phyloP scores from a whole-genome alignment of 441 rosid genomes.

The Croton setiger region DNA sequence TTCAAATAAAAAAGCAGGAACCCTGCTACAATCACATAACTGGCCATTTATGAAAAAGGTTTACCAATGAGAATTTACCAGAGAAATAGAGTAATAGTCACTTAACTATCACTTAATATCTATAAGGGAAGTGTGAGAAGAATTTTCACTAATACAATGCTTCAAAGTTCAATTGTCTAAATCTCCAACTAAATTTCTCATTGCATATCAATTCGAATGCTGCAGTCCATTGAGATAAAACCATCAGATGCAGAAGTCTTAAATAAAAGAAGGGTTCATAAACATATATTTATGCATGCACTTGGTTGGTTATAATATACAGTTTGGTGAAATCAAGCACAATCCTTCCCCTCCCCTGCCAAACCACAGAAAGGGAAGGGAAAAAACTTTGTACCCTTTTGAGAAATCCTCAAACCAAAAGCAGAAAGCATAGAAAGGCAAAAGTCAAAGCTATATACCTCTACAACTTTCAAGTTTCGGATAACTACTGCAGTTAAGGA shows the following conservation, averaged over 20 bases:
- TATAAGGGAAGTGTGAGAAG: not conserved
- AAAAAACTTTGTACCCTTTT: slow-evolving; percentile 1
- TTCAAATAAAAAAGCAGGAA: not conserved
- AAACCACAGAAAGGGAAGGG: not conserved
- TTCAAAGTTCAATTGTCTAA: not conserved
- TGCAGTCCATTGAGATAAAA: not conserved
- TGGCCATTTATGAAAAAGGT: not conserved
- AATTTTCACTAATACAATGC: not conserved
- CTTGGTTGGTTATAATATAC: not conserved
- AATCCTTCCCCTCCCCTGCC: not conserved
- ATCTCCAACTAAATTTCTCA: not conserved
- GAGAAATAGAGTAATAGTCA: not conserved
- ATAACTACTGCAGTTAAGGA: slow-evolving; percentile 64
- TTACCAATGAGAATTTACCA: slow-evolving; percentile 2
- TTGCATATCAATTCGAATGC: not conserved
- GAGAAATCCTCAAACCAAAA: slow-evolving; percentile 15
- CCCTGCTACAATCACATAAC: not conserved
- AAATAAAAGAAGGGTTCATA: not conserved
- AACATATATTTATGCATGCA: not conserved
- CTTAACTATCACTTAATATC: not conserved
- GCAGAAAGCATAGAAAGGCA: slow-evolving; percentile 14
- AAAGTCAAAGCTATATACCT: slow-evolving; percentile 43
- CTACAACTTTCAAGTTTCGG: slow-evolving; percentile 71
- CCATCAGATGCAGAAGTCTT: not conserved
- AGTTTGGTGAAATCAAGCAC: slow-evolving; percentile 12